Conservation (phyloP, 495 filamentous ascomycete genomes). For the Cercophora sp. region DNA sequence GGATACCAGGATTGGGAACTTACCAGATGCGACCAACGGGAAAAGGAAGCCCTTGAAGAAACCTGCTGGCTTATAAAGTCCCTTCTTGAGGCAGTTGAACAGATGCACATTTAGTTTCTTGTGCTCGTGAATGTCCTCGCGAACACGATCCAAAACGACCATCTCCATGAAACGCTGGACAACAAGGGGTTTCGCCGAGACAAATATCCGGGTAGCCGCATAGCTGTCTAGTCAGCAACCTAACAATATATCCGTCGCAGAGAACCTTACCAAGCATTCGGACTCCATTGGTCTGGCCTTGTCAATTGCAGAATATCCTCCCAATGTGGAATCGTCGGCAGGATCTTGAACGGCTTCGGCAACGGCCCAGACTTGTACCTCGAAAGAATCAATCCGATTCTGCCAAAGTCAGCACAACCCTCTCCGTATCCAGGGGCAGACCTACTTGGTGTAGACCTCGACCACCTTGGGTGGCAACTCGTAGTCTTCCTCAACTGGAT, state of each 20-base stretch:
- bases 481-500: constrained; percentile 67
- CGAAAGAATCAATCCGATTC: constrained; percentile 81
- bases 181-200: constrained; percentile 69
- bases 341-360: constrained; percentile 95
- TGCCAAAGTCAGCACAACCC: constrained; percentile 28
- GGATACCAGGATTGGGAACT: too few species aligned
- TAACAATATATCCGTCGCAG: background rate
- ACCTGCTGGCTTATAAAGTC: constrained; percentile 89
- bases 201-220: constrained; percentile 83
- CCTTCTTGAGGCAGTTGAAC: constrained; percentile 87
- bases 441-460: constrained; percentile 88
- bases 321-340: constrained; percentile 88
- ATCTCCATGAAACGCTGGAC: constrained; percentile 76
- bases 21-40: too few species aligned
- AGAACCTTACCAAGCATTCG: constrained; percentile 48
- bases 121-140: constrained; percentile 71
- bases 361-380: constrained; percentile 92
- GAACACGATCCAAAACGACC: constrained; percentile 80
- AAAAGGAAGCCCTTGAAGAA: constrained; percentile 89
- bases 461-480: constrained; percentile 86
- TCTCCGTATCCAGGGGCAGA: constrained; percentile 4
- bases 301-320: constrained; percentile 58
- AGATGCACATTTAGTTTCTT: constrained; percentile 94
- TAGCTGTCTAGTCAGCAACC: constrained; percentile 44
- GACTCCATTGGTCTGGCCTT: constrained; percentile 45